Evolutionary conservation across 805 yeast genomes (phyloP), one percentile per base, ranked within the genome.

Genomic region (Cyberlindnera misumaiensis): DNA sequence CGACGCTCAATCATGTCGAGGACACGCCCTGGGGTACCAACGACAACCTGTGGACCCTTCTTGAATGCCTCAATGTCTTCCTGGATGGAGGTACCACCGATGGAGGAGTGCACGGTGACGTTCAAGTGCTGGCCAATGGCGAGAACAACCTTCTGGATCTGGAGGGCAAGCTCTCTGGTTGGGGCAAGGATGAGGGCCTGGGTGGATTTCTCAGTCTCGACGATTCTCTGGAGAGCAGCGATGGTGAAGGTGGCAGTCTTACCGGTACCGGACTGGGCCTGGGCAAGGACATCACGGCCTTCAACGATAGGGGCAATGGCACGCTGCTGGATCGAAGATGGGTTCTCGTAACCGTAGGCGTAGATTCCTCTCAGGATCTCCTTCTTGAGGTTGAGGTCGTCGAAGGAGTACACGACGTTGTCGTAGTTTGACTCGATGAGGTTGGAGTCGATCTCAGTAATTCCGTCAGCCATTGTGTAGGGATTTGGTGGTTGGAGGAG

Each of bases 201-300:
- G 48, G 94, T 80, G 46, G 80, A 74, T 62, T 79, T 75, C 59
- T 73, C 68, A 50, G 70, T 68, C 53, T 80, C 73, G 63, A 89
- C 96, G 44, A 88, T 75, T 65, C 74, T 75, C 65, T 77, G 82
- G 57, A 79, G 72, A 56, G 80, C 79, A 53, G 82, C 82, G 50
- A 90, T 87, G 55, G 97, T 77, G 74, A 90, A 90, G 41, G 98
- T 90, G 55, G 97, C 98, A 36, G 98, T 90, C 73, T 90, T 90
- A 70, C 98, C 98, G 41, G 98, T 90, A 70, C 98, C 98, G 35
- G 96, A 87, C 72, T 90, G 98, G 48, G 98, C 97, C 72, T 90
- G 98, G 49, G 97, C 98, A 53, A 90, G 79, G 43, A 88, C 95
- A 68, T 90, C 97, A 66, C 87, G 83, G 46, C 96, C 96, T 64